Evolutionary conservation across 2,329 filamentous ascomycete species (phyloP).

Genomic region (Sporothrix globosa): DNA sequence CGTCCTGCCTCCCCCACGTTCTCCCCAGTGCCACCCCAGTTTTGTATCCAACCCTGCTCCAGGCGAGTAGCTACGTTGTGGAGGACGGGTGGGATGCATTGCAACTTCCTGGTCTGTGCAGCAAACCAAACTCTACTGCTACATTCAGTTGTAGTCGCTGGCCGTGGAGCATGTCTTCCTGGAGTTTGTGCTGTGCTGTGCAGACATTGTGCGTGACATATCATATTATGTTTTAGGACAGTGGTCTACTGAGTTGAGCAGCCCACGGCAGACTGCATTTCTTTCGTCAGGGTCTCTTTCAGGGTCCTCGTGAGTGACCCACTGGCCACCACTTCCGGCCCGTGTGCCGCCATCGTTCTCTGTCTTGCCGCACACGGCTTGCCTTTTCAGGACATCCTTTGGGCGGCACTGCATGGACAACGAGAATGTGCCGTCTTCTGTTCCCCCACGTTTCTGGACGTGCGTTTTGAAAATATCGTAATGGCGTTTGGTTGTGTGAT

Average conservation of each 20-base stretch:
- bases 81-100: background rate
- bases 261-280: background rate
- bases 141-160: too few species aligned
- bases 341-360: background rate
- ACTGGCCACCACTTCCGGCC: background rate
- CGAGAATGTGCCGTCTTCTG: slow-evolving; percentile 5
- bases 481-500: background rate
- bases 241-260: background rate
- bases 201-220: too few species aligned
- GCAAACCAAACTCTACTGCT: too few species aligned
- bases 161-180: too few species aligned
- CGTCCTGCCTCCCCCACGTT: slow-evolving; percentile 17
- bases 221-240: too few species aligned
- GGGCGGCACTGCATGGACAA: background rate
- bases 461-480: background rate
- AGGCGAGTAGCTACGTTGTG: background rate
- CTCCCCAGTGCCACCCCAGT: background rate
- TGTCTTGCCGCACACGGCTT: background rate
- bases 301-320: background rate
- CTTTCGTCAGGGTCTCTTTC: slow-evolving; percentile 2
- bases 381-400: background rate
- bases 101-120: too few species aligned
- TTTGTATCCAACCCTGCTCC: background rate
- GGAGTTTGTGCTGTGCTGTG: too few species aligned
- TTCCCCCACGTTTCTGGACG: background rate